phyloP scores from a whole-genome alignment of 441 rosid genomes.

The Jatropha multifida region DNA sequence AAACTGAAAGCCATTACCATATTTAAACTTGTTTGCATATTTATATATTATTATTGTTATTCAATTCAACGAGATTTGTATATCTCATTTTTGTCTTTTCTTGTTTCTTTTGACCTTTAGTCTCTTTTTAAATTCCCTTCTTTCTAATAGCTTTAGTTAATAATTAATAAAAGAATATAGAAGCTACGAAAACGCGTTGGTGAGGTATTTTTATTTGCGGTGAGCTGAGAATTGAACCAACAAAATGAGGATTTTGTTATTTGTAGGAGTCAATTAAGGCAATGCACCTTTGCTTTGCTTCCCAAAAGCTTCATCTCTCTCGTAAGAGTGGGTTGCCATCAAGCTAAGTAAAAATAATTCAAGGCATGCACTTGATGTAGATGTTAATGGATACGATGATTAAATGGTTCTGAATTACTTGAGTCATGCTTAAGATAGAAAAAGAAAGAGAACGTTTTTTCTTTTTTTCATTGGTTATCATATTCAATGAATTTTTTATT shows the following conservation, averaged over 20 bases:
- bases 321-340: neutral
- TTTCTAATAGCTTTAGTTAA: neutral
- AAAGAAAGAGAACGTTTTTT: too few relatives aligned
- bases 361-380: too few relatives aligned
- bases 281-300: conserved; percentile 3
- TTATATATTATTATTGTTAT: neutral
- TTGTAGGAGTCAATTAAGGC: conserved; percentile 21
- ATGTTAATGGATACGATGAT: too few relatives aligned
- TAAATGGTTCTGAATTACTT: too few relatives aligned
- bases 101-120: conserved; percentile 11
- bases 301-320: neutral
- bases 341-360: neutral
- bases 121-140: neutral
- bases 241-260: neutral
- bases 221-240: too few relatives aligned
- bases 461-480: too few relatives aligned
- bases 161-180: neutral
- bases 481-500: too few relatives aligned
- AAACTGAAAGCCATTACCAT: neutral
- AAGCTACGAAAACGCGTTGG: conserved; percentile 9
- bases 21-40: conserved; percentile 10
- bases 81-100: neutral
- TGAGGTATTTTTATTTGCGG: neutral
- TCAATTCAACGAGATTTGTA: too few relatives aligned
- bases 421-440: too few relatives aligned